These are phyloP conservation scores for Lathyrus aphaca DNA, from an alignment of 306 rosid genomes.

Conservation along the genomic window DNA sequence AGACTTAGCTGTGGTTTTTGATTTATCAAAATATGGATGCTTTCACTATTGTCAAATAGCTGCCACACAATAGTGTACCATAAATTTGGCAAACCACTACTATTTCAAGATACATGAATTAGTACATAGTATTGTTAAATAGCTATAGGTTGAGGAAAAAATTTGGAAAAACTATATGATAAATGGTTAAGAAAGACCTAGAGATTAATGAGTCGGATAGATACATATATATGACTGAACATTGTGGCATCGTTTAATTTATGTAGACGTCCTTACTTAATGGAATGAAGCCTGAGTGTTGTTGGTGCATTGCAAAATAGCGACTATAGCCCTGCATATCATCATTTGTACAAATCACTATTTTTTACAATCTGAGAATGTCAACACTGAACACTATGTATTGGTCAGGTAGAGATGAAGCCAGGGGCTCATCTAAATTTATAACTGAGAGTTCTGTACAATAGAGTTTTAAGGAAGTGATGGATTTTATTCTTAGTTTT, in stretches of 20 bases:
- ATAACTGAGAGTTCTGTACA: neutral
- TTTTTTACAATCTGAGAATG: neutral
- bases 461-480: constrained; percentile 6
- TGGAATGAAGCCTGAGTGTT: neutral
- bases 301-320: neutral
- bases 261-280: neutral
- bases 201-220: neutral
- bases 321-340: neutral
- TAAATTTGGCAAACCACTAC: neutral
- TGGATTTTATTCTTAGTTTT: neutral
- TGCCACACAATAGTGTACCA: neutral
- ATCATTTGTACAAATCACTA: neutral
- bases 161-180: neutral
- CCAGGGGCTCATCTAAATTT: neutral
- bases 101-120: neutral
- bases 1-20: neutral
- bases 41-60: neutral
- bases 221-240: neutral
- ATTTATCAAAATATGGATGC: neutral
- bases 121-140: neutral
- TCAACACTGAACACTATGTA: neutral
- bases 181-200: neutral
- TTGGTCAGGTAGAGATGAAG: constrained; percentile 6
- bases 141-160: neutral
- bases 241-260: neutral